phyloP scores from a whole-genome alignment of 345 rosid genomes.

The Nephelium lappaceum region DNA sequence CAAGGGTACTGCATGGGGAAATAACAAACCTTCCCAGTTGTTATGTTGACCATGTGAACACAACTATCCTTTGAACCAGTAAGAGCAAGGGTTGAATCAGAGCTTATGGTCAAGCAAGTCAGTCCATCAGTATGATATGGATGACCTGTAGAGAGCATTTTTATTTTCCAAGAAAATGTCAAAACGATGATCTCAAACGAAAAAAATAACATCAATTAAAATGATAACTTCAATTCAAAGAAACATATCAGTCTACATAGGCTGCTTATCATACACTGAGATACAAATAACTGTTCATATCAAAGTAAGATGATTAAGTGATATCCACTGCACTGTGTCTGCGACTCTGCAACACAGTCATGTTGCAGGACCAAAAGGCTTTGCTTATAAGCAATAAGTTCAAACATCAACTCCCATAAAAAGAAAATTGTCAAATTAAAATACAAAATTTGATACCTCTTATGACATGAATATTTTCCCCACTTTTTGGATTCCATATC shows the following conservation, averaged over 20 bases:
- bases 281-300: neutral
- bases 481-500: slow-evolving; percentile 88
- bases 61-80: slow-evolving; percentile 85
- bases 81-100: slow-evolving; percentile 76
- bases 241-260: too few relatives aligned
- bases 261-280: neutral
- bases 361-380: neutral
- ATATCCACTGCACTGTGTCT: neutral
- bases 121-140: slow-evolving; percentile 81
- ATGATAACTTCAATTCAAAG: neutral
- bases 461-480: slow-evolving; percentile 67
- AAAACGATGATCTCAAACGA: slow-evolving; percentile 1
- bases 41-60: slow-evolving; percentile 76
- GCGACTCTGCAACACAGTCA: neutral
- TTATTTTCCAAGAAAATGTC: slow-evolving; percentile 3
- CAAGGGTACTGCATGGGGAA: neutral
- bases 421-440: slow-evolving; percentile 4
- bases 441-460: slow-evolving; percentile 47
- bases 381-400: neutral
- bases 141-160: slow-evolving; percentile 55
- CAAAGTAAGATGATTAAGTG: neutral
- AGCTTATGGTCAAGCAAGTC: slow-evolving; percentile 75
- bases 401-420: neutral
- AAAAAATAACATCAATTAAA: neutral
- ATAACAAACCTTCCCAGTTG: slow-evolving; percentile 70